Evolutionary conservation across 805 yeast genomes (phyloP).

Genomic region (Saccharomycopsis oosterbeekiorum): DNA sequence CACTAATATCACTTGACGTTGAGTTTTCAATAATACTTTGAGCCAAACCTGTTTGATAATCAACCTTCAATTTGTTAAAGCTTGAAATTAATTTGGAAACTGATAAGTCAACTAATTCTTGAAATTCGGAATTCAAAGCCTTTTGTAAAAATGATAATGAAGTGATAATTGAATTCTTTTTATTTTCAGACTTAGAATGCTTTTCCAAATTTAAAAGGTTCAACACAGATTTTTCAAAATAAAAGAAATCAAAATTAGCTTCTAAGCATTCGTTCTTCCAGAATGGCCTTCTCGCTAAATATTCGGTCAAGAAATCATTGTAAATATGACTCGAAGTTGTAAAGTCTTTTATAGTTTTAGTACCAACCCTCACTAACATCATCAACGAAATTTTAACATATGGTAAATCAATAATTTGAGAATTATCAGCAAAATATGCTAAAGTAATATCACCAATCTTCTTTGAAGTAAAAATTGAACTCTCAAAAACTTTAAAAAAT

Average conservation of each 20-base stretch:
- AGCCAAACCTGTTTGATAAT: constrained; percentile 47
- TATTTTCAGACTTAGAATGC: constrained; percentile 38
- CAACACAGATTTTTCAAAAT: constrained; percentile 49
- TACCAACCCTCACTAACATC: constrained; percentile 31
- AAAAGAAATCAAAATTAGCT: constrained; percentile 40
- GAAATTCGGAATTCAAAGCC: constrained; percentile 38
- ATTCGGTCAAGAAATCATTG: constrained; percentile 34
- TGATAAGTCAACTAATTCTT: constrained; percentile 37
- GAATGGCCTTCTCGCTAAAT: constrained; percentile 35
- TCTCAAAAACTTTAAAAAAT: constrained; percentile 29
- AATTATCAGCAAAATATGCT: constrained; percentile 64
- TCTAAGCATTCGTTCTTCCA: constrained; percentile 36
- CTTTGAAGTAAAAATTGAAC: constrained; percentile 32
- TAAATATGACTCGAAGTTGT: constrained; percentile 38
- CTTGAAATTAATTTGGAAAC: constrained; percentile 42
- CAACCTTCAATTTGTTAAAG: constrained; percentile 47
- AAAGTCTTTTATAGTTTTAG: constrained; percentile 31
- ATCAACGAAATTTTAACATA: constrained; percentile 45
- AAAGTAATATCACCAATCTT: constrained; percentile 48
- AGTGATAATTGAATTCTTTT: constrained; percentile 5
- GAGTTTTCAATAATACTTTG: constrained; percentile 49
- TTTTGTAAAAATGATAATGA: constrained; percentile 45
- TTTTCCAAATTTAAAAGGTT: constrained; percentile 56
- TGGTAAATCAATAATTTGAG: constrained; percentile 40
- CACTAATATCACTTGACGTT: constrained; percentile 30